phyloP scores from a whole-genome alignment of 208 protist genomes.

The Sergeia podlipaevii region DNA sequence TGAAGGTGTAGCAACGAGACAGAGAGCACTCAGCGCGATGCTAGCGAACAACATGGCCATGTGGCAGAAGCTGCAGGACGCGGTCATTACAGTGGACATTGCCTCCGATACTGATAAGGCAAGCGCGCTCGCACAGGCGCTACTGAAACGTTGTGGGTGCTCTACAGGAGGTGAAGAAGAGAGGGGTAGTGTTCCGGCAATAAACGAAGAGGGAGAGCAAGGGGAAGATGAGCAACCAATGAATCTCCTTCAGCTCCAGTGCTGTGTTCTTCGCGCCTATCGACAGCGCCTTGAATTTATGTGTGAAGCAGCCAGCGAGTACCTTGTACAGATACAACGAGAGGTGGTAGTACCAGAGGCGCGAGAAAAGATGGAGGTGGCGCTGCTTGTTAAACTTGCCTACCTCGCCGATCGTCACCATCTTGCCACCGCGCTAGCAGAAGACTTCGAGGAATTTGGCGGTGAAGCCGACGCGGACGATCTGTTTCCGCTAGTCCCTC shows the following conservation, averaged over 20 bases:
- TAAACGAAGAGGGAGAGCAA: neutral
- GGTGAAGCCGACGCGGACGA: too few relatives aligned
- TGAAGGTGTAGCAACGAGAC: slow-evolving; percentile 23
- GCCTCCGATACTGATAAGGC: slow-evolving; percentile 11
- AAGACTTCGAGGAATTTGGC: too few relatives aligned
- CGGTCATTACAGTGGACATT: neutral
- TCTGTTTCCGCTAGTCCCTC: too few relatives aligned
- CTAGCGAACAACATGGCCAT: slow-evolving; percentile 46
- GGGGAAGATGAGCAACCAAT: neutral
- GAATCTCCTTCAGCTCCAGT: neutral
- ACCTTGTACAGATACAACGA: neutral
- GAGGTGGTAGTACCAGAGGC: neutral
- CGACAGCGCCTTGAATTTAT: neutral
- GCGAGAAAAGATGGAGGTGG: neutral
- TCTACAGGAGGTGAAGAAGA: neutral
- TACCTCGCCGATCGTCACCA: neutral
- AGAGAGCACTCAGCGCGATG: slow-evolving; percentile 31
- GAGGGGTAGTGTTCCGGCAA: neutral
- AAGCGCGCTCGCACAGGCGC: slow-evolving; percentile 3
- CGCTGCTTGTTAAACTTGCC: neutral
- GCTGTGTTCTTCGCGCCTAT: neutral
- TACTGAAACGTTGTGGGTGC: slow-evolving; percentile 5
- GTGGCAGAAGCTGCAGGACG: slow-evolving; percentile 38
- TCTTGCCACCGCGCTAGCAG: neutral
- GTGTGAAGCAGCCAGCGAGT: neutral